Conservation (phyloP, 306 rosid species). For the Vigna reflexopilosa region DNA sequence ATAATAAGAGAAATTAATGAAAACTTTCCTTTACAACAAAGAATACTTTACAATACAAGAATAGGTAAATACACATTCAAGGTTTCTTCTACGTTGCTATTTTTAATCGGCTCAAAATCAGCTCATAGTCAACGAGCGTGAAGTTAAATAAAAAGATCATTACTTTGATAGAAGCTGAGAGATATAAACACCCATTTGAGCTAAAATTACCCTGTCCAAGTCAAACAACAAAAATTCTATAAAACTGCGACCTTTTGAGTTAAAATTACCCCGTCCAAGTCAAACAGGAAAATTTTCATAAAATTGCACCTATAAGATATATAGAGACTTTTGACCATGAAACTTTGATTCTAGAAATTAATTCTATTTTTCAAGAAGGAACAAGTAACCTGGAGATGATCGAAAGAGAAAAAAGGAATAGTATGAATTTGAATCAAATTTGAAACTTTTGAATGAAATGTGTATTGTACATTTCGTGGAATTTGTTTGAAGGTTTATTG, state of each 20-base stretch:
- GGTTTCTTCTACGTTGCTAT: not conserved
- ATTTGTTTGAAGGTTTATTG: constrained; percentile 21
- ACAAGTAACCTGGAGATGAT: constrained; percentile 47
- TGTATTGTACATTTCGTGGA: not conserved
- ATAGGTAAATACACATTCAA: not conserved
- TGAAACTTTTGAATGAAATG: constrained; percentile 14
- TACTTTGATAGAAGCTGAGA: not conserved
- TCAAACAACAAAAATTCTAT: constrained; percentile 19
- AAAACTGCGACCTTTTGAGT: constrained; percentile 29
- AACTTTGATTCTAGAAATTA: not conserved
- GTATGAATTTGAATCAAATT: constrained; percentile 47
- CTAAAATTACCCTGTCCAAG: not conserved
- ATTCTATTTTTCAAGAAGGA: constrained; percentile 6
- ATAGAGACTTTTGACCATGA: not conserved
- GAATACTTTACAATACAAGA: not conserved
- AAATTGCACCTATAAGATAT: not conserved
- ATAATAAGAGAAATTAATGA: not conserved
- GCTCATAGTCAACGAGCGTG: not conserved
- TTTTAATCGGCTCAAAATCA: constrained; percentile 27
- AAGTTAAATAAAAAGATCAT: constrained; percentile 31
- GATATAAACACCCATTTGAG: constrained; percentile 18
- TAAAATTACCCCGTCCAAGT: too few relatives aligned
- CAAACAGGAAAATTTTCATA: too few relatives aligned
- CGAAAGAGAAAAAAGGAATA: not conserved
- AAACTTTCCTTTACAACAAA: not conserved